Evolutionary conservation across 257 asterid species (phyloP), one percentile per base, ranked within the genome.

Genomic region (Solanum sitiens): DNA sequence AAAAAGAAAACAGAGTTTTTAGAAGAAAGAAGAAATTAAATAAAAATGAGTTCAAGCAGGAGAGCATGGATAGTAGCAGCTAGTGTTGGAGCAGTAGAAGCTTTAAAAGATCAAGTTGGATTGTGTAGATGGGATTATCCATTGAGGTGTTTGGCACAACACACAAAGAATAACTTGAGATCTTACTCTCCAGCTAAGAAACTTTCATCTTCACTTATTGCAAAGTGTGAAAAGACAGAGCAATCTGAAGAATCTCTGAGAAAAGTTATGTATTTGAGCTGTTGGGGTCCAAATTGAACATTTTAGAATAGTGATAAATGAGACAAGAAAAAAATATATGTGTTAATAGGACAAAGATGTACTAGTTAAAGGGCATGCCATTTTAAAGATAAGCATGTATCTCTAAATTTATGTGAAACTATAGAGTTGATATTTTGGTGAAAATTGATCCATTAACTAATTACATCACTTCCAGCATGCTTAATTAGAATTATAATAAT

Each of bases 31-130:
- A 35, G 16, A 70, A 61, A 67, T 53, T 16, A 15, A 30, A 67
- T 20, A 4, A 33, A 74, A 85, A 89, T 90, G 92, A 83, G 88
- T 86, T 73, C 84, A 32, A 86, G 88, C 84, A 86, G 87, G 40
- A 89, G 90, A 77, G 89, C 89, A 0, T 89, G 87, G 91, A 47
- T 89, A 9, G 89, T 56, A 18, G 91, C 90, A 86, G 87, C 79
- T 0, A 89, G 86, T 86, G 86, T 89, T 0, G 90, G 90, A 11
- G 71, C 87, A n/a, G 72, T 89, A n/a, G 87, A 89, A 21, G 91
- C 89, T 0, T 45, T 89, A 42, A 89, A 86, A 72, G 91, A 89
- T 74, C 87, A 87, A 68, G 91, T 16, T 71, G 44, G 91, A 21
- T 86, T 89, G 71, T 32, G 86, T 1, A 87, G 90, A 20, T 89